Evolutionary conservation across 2,329 filamentous ascomycete species (phyloP).

Genomic region (Didymellaceae sp.): DNA sequence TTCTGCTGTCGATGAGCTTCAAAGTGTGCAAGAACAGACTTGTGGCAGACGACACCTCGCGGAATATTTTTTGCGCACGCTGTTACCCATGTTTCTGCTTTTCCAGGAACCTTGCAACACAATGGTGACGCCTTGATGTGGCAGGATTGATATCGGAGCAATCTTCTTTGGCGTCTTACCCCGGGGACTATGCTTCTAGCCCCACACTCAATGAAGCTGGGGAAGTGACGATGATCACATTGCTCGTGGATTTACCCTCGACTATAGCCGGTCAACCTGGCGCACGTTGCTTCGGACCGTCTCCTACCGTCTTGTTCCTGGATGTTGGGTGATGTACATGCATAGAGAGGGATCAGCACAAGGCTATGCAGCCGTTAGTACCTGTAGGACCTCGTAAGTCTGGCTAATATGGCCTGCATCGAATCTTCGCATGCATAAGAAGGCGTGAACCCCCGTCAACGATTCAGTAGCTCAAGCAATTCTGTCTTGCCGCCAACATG

Average conservation of each 20-base stretch:
- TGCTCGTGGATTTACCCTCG: slow-evolving; percentile 12
- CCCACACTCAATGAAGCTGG: slow-evolving; percentile 16
- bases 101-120: too few species aligned
- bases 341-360: slow-evolving; percentile 8
- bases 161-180: neutral
- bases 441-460: neutral
- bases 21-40: neutral
- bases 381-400: neutral
- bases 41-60: neutral
- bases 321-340: slow-evolving; percentile 2
- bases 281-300: slow-evolving; percentile 12
- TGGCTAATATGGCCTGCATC: slow-evolving; percentile 15
- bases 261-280: slow-evolving; percentile 14
- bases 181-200: slow-evolving; percentile 7
- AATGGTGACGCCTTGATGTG: too few species aligned
- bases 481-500: slow-evolving; percentile 26
- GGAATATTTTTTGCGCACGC: slow-evolving; percentile 1
- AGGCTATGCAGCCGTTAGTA: slow-evolving; percentile 9
- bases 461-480: slow-evolving; percentile 6
- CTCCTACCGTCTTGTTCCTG: slow-evolving; percentile 5
- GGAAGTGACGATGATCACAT: slow-evolving; percentile 13
- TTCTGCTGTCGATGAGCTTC: neutral
- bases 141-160: neutral
- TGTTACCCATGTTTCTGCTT: neutral
- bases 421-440: slow-evolving; percentile 13